Base-by-base conservation (phyloP, 176 grass and related monocot genomes). In the Alopecurus myosuroides region DNA sequence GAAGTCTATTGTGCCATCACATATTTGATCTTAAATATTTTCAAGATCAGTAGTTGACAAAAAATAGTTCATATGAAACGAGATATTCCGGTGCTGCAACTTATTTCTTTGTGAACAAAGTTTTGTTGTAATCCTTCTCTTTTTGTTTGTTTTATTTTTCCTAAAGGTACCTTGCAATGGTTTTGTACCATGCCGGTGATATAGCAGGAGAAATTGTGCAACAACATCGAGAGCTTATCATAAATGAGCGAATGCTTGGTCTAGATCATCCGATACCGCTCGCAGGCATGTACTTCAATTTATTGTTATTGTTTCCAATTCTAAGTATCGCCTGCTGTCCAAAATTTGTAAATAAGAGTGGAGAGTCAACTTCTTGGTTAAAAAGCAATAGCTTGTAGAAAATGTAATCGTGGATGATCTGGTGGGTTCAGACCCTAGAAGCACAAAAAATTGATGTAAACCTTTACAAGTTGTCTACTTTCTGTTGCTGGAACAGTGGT, bases 181-280 rank as follows among this genome's bases (percentile, higher is more conserved):
- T n/a, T n/a, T n/a, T n/a, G n/a, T n/a, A n/a, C n/a, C n/a, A n/a
- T n/a, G n/a, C n/a, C n/a, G n/a, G n/a, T n/a, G n/a, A n/a, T n/a
- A n/a, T n/a, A n/a, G n/a, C n/a, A n/a, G n/a, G n/a, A n/a, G n/a
- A n/a, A n/a, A n/a, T n/a, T n/a, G n/a, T n/a, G n/a, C n/a, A n/a
- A n/a, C n/a, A n/a, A n/a, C n/a, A n/a, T n/a, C n/a, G n/a, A n/a
- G n/a, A n/a, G n/a, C n/a, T n/a, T n/a, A n/a, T n/a, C n/a, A n/a
- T n/a, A n/a, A 98, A 98, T 44, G 96, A 98, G 67, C 79, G 96
- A 55, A 95, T 91, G 50, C 85, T 98, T 81, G 96, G 96, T 90
- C 80, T 98, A 60, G 96, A 98, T 88, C 96, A 98, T 60, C 96
- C 96, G 96, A 98, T 91, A 98, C 96, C 77, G 96, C 96, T 13